These are phyloP conservation scores for Cryptosporidium parvum DNA, from an alignment of 169 alveolate genomes.

Conservation along the genomic window DNA sequence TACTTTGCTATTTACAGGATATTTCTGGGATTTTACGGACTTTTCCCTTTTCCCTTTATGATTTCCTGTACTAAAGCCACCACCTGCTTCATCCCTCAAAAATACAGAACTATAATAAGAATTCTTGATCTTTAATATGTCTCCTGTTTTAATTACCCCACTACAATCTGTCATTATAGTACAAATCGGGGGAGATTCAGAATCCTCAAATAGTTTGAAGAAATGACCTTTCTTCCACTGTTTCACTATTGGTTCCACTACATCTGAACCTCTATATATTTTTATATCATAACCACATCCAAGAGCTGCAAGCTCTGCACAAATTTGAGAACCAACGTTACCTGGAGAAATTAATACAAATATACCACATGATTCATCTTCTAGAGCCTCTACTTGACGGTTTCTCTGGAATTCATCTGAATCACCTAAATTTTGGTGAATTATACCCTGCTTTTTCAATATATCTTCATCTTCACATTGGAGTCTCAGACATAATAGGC, in stretches of 20 bases:
- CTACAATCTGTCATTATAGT: conserved; percentile 75
- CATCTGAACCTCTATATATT: conserved; percentile 59
- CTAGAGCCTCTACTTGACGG: background rate
- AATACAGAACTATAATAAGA: conserved; percentile 7
- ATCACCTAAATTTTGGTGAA: background rate
- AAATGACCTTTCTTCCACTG: conserved; percentile 75
- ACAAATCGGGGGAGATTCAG: conserved; percentile 57
- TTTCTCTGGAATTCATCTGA: background rate
- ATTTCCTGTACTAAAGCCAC: background rate
- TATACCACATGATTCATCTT: conserved; percentile 35
- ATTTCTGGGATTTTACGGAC: background rate
- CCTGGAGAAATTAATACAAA: conserved; percentile 52
- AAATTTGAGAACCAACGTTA: conserved; percentile 49
- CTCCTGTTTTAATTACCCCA: conserved; percentile 41
- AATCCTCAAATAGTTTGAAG: conserved; percentile 22
- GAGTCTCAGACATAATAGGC: conserved; percentile 39
- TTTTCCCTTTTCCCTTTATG: background rate
- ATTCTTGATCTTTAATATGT: conserved; percentile 27
- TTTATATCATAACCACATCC: conserved; percentile 68
- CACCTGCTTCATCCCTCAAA: conserved; percentile 13
- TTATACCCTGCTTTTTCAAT: conserved; percentile 10
- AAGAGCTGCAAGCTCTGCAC: conserved; percentile 50
- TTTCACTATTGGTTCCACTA: conserved; percentile 61
- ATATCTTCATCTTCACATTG: conserved; percentile 20
- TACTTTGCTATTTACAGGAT: background rate